These are phyloP conservation scores for Globisporangium cederbergense DNA, from an alignment of 352 stramenopile genomes.

Conservation along the genomic window DNA sequence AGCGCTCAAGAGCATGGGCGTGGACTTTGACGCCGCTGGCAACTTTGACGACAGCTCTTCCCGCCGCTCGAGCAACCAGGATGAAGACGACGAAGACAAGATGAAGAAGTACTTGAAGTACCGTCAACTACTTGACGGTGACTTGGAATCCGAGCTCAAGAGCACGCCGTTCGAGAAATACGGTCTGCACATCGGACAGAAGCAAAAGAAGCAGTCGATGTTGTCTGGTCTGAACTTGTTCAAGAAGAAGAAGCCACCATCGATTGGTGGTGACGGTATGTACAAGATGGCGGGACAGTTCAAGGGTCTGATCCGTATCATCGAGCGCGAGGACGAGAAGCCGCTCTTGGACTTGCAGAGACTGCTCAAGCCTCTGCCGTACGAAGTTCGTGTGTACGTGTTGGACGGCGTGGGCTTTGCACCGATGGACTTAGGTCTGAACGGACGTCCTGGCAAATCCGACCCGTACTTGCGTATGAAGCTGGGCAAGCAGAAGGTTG, in stretches of 20 bases:
- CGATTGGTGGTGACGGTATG: constrained; percentile 39
- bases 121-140: constrained; percentile 56
- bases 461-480: constrained; percentile 86
- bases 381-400: constrained; percentile 87
- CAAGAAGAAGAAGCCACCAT: constrained; percentile 49
- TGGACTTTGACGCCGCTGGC: constrained; percentile 66
- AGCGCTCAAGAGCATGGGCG: constrained; percentile 80
- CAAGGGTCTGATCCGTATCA: constrained; percentile 90
- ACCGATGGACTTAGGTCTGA: constrained; percentile 85
- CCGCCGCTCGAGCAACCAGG: constrained; percentile 40
- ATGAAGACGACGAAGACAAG: constrained; percentile 63
- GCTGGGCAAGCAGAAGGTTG: constrained; percentile 83
- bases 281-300: constrained; percentile 87
- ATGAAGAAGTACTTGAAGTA: constrained; percentile 78
- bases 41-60: constrained; percentile 57
- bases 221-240: constrained; percentile 66
- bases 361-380: constrained; percentile 66
- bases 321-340: constrained; percentile 78
- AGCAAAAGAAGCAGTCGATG: constrained; percentile 66
- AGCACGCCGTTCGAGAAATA: constrained; percentile 90
- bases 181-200: constrained; percentile 74
- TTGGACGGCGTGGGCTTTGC: constrained; percentile 83
- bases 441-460: constrained; percentile 78
- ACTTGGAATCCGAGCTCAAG: constrained; percentile 73
- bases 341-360: constrained; percentile 67